phyloP scores from a whole-genome alignment of 148 eudicot species.

The Rhododendron griersonianum region DNA sequence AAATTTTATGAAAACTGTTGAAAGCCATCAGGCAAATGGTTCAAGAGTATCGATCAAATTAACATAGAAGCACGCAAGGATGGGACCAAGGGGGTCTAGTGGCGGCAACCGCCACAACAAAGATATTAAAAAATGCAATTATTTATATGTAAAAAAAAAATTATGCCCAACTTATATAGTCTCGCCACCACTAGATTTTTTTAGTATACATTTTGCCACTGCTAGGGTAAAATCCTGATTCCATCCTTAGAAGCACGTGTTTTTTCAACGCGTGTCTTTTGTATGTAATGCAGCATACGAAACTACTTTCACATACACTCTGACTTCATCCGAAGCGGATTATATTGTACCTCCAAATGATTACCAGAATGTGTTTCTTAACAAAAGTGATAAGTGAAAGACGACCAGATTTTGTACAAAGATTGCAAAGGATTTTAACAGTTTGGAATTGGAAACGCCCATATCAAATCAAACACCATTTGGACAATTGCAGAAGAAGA shows the following conservation, averaged over 20 bases:
- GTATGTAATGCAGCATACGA: not conserved
- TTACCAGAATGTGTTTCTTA: not conserved
- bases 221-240: no score
- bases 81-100: no score
- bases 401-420: not conserved
- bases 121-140: no score
- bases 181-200: no score
- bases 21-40: not conserved
- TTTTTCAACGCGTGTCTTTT: not conserved
- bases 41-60: not conserved
- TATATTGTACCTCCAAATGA: not conserved
- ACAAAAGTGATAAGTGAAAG: not conserved
- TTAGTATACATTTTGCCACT: no score
- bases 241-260: no score
- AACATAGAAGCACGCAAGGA: no score
- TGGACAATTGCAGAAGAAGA: not conserved
- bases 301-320: not conserved
- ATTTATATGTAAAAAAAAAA: no score
- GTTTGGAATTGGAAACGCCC: not conserved
- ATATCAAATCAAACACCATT: not conserved
- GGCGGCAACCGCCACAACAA: no score
- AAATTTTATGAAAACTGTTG: not conserved
- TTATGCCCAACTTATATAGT: no score
- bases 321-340: not conserved
- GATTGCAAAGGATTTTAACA: not conserved